phyloP scores from a whole-genome alignment of 1,284 basidiomycete genomes.

The Cryptococcus sp. region DNA sequence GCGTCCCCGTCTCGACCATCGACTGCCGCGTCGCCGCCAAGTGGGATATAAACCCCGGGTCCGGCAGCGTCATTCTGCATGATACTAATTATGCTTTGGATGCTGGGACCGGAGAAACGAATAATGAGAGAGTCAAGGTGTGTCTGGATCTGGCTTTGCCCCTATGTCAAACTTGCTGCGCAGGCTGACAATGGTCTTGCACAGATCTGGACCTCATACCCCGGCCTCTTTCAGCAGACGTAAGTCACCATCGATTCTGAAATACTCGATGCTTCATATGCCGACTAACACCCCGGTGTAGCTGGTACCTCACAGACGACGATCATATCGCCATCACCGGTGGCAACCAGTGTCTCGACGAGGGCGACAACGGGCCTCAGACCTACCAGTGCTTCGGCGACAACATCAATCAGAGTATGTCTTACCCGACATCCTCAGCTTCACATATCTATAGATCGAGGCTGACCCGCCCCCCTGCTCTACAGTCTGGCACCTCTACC shows the following conservation, averaged over 20 bases:
- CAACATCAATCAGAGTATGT: slow-evolving; percentile 35
- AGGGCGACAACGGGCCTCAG: slow-evolving; percentile 31
- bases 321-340: slow-evolving; percentile 38
- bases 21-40: slow-evolving; percentile 7
- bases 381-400: slow-evolving; percentile 35
- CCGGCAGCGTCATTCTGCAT: background rate
- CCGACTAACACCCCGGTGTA: background rate
- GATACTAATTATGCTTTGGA: background rate
- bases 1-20: slow-evolving; percentile 6
- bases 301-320: slow-evolving; percentile 30
- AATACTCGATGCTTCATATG: no score
- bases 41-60: background rate
- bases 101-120: background rate
- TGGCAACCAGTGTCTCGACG: slow-evolving; percentile 36
- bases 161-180: background rate
- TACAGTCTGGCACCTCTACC: no score
- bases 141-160: background rate
- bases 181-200: background rate
- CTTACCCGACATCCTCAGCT: no score
- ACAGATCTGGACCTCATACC: slow-evolving; percentile 19
- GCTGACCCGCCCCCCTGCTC: no score
- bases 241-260: background rate
- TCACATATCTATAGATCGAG: no score
- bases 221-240: slow-evolving; percentile 23
- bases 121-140: no score